Conservation (phyloP, 2,329 filamentous ascomycete species). For the Aspergillus sp. region DNA sequence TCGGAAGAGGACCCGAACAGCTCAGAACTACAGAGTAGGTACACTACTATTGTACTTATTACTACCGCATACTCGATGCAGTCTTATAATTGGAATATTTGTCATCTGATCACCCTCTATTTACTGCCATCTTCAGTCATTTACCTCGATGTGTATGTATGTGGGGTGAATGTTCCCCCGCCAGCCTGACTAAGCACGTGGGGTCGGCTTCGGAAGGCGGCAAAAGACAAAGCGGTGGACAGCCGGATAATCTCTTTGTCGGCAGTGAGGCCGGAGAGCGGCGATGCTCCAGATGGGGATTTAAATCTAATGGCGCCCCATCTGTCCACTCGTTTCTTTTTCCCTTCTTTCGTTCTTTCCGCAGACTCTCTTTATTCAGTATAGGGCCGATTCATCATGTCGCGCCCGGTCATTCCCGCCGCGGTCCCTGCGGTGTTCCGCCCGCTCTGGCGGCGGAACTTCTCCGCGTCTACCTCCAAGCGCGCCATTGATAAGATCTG, state of each 20-base stretch:
- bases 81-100: no score
- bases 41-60: no score
- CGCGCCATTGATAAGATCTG: conserved; percentile 72
- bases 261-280: conserved; percentile 5
- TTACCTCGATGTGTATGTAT: no score
- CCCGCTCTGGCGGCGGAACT: conserved; percentile 50
- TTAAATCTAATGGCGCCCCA: background rate
- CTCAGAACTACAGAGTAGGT: no score
- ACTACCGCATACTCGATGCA: no score
- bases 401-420: conserved; percentile 16
- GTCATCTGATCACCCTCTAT: no score
- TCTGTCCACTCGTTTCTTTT: conserved; percentile 1
- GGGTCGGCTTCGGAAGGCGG: conserved; percentile 17
- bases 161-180: background rate
- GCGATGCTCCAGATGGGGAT: no score
- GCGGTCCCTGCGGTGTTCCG: conserved; percentile 28
- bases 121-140: no score
- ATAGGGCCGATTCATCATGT: conserved; percentile 22
- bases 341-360: conserved; percentile 3
- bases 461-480: conserved; percentile 63
- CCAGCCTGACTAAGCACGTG: background rate
- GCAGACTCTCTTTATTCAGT: conserved; percentile 5
- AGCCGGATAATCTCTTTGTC: conserved; percentile 28
- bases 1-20: background rate
- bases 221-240: conserved; percentile 6